Evolutionary conservation across 768 basidiomycete genomes (phyloP).

Genomic region (Phlegmacium glaucopus): DNA sequence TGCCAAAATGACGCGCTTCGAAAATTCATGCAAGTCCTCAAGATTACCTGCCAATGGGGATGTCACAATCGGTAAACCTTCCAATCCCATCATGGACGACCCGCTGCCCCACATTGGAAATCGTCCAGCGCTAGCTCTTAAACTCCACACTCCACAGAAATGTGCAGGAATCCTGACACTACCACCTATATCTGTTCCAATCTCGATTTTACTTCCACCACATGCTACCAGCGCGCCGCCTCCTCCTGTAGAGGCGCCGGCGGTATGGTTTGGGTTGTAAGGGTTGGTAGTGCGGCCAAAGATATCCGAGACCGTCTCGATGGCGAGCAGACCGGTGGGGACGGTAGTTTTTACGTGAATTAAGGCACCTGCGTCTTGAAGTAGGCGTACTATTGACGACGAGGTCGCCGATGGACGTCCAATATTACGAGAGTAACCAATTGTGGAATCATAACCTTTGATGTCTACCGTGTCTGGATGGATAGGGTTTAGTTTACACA

Average conservation of each 20-base stretch:
- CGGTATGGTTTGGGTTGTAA: constrained; percentile 46
- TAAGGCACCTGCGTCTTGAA: constrained; percentile 62
- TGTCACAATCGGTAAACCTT: constrained; percentile 49
- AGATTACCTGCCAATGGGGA: constrained; percentile 63
- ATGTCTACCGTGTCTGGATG: constrained; percentile 44
- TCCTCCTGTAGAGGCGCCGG: constrained; percentile 69
- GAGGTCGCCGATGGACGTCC: constrained; percentile 42
- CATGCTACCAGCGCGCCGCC: constrained; percentile 65
- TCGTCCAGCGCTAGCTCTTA: constrained; percentile 57
- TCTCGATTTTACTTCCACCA: constrained; percentile 62
- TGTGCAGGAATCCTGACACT: constrained; percentile 72
- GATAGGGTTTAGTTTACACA: constrained; percentile 3
- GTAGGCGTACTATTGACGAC: constrained; percentile 51
- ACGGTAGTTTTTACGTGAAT: constrained; percentile 63
- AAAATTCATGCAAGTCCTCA: constrained; percentile 62
- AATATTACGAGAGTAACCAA: constrained; percentile 55
- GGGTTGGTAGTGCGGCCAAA: constrained; percentile 66
- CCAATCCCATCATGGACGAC: constrained; percentile 50
- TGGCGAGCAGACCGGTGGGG: constrained; percentile 51
- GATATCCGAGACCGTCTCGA: constrained; percentile 57
- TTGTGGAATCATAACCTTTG: constrained; percentile 55
- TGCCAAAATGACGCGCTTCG: constrained; percentile 56
- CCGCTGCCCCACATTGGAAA: constrained; percentile 51
- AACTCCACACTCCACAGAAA: constrained; percentile 66
- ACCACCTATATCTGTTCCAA: constrained; percentile 74